These are phyloP conservation scores for Castanea sativa DNA, from an alignment of 306 rosid species.

Conservation along the genomic window DNA sequence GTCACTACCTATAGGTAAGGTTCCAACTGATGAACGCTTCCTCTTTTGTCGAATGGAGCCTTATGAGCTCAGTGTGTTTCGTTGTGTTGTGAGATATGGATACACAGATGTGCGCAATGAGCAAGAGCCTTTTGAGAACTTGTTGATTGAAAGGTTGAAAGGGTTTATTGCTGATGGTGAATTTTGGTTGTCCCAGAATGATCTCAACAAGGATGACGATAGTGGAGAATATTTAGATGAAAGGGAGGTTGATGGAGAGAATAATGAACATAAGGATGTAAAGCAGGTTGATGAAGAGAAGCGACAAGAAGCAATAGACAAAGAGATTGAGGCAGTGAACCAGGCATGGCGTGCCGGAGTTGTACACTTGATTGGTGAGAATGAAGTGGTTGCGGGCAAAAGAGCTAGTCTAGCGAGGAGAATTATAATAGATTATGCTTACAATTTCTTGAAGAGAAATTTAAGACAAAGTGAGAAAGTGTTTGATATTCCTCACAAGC, in stretches of 20 bases:
- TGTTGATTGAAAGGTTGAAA: constrained; percentile 27
- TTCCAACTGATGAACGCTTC: constrained; percentile 25
- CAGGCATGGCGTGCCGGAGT: constrained; percentile 30
- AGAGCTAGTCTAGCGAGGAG: constrained; percentile 29
- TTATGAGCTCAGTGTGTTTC: constrained; percentile 20
- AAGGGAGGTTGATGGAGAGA: neutral
- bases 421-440: constrained; percentile 31
- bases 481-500: constrained; percentile 35
- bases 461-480: constrained; percentile 22
- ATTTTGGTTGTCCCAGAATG: constrained; percentile 7
- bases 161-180: constrained; percentile 15
- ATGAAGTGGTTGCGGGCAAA: constrained; percentile 28
- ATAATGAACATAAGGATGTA: neutral
- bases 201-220: neutral
- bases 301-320: neutral
- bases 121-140: constrained; percentile 15
- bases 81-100: constrained; percentile 37
- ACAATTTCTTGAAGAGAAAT: constrained; percentile 38
- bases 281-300: neutral
- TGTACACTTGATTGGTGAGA: constrained; percentile 42
- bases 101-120: constrained; percentile 20
- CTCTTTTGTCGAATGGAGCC: constrained; percentile 29
- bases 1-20: constrained; percentile 28
- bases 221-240: neutral
- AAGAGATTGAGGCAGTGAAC: constrained; percentile 20